phyloP scores from a whole-genome alignment of 2,329 filamentous ascomycete species.

The Ceratocystiopsis sp. region DNA sequence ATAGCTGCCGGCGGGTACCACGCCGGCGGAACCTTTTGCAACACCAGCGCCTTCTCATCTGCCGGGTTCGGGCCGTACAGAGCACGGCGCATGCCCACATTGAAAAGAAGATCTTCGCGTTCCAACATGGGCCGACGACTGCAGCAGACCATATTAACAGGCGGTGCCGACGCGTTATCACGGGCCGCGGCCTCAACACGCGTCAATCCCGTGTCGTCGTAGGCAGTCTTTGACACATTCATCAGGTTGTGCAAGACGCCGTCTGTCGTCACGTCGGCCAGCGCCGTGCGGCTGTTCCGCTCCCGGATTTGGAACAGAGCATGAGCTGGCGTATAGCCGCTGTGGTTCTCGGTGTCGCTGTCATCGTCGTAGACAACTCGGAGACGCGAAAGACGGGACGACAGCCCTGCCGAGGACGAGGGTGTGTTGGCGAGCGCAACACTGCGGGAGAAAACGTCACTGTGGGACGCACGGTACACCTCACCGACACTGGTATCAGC shows the following conservation, averaged over 20 bases:
- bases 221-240: constrained; percentile 55
- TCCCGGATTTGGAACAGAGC: constrained; percentile 68
- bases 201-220: constrained; percentile 52
- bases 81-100: constrained; percentile 52
- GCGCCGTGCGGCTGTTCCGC: constrained; percentile 45
- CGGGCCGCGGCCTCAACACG: constrained; percentile 67
- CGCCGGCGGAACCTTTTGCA: constrained; percentile 49
- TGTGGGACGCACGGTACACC: constrained; percentile 49
- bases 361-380: constrained; percentile 54
- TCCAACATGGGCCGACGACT: constrained; percentile 50
- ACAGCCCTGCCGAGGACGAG: constrained; percentile 16
- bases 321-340: constrained; percentile 52
- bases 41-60: constrained; percentile 60
- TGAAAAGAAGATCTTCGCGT: constrained; percentile 63
- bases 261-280: constrained; percentile 53
- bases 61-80: constrained; percentile 49
- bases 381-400: constrained; percentile 41
- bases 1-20: constrained; percentile 46
- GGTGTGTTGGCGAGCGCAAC: constrained; percentile 29
- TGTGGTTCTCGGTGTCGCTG: constrained; percentile 13
- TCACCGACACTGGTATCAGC: constrained; percentile 61
- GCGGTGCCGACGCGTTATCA: constrained; percentile 68
- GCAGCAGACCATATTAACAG: constrained; percentile 63
- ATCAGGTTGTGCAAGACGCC: constrained; percentile 60
- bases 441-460: constrained; percentile 55